phyloP scores from a whole-genome alignment of 73 alveolate species.

The Uronychia setigera region DNA sequence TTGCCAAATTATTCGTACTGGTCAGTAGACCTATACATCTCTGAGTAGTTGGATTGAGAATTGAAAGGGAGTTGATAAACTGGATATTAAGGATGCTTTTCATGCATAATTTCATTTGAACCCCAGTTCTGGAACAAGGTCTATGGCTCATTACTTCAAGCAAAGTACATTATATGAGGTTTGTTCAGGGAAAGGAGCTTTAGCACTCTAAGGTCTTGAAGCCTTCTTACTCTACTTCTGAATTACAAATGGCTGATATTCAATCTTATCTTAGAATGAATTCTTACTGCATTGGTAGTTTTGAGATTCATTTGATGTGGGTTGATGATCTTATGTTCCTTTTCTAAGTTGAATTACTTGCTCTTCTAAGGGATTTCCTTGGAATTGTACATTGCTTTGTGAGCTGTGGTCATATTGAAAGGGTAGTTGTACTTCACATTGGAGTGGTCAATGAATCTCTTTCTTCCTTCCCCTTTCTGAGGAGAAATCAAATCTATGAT shows the following conservation, averaged over 20 bases:
- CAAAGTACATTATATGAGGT: slow-evolving; percentile 7
- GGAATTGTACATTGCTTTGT: background rate
- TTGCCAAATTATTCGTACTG: background rate
- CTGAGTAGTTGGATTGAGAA: slow-evolving; percentile 25
- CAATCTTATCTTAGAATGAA: background rate
- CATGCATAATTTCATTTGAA: slow-evolving; percentile 41
- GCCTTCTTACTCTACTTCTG: slow-evolving; percentile 7
- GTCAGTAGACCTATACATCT: background rate
- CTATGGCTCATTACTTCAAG: background rate
- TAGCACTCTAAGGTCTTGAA: slow-evolving; percentile 12
- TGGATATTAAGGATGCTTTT: slow-evolving; percentile 56
- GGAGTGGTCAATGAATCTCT: background rate
- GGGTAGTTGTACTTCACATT: background rate
- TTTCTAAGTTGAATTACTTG: slow-evolving; percentile 50
- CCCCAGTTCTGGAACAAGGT: slow-evolving; percentile 54
- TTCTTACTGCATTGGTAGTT: slow-evolving; percentile 27
- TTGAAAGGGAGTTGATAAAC: slow-evolving; percentile 56
- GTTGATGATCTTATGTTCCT: slow-evolving; percentile 59
- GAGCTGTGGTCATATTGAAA: background rate
- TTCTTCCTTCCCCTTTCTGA: background rate
- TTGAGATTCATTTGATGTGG: slow-evolving; percentile 59
- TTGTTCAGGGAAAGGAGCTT: slow-evolving; percentile 7
- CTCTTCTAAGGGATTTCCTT: background rate
- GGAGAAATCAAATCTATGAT: background rate
- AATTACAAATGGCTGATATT: slow-evolving; percentile 22